phyloP scores from a whole-genome alignment of 2,329 filamentous ascomycete species.

The Pseudocercospora macadamiae region DNA sequence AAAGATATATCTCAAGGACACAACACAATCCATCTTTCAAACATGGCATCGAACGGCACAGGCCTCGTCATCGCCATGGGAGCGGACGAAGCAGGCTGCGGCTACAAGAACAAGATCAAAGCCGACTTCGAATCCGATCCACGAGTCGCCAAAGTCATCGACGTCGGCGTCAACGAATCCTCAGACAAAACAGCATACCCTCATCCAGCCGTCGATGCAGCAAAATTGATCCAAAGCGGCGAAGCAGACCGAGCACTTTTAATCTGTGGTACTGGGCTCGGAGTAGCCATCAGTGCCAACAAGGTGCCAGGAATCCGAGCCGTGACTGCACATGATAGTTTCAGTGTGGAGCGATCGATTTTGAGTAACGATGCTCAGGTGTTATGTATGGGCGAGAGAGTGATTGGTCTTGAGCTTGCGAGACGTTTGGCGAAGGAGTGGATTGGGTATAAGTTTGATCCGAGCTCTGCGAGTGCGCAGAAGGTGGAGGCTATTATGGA shows the following conservation, averaged over 20 bases:
- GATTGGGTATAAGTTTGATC: conserved; percentile 81
- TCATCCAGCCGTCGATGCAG: conserved; percentile 74
- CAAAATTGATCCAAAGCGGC: conserved; percentile 63
- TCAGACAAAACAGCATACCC: conserved; percentile 82
- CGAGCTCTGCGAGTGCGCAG: conserved; percentile 61
- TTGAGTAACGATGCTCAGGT: conserved; percentile 87
- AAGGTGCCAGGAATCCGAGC: conserved; percentile 82
- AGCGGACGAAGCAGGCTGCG: conserved; percentile 72
- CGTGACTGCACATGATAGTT: conserved; percentile 87
- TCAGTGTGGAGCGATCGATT: conserved; percentile 78
- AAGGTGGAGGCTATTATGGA: conserved; percentile 58
- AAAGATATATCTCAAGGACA: conserved; percentile 28
- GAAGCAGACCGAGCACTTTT: conserved; percentile 76
- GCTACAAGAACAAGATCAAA: conserved; percentile 79
- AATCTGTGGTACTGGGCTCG: conserved; percentile 84
- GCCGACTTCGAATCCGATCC: conserved; percentile 68
- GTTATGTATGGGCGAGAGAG: conserved; percentile 81
- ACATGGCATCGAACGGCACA: conserved; percentile 25
- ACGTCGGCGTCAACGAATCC: conserved; percentile 70
- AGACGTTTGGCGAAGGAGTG: conserved; percentile 78
- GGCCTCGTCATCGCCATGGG: conserved; percentile 61
- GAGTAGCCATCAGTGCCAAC: conserved; percentile 87
- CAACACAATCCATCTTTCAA: conserved; percentile 39
- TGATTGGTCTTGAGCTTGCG: conserved; percentile 79
- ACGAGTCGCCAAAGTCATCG: conserved; percentile 68